phyloP scores from a whole-genome alignment of 345 rosid species.

The Gossypium australe region DNA sequence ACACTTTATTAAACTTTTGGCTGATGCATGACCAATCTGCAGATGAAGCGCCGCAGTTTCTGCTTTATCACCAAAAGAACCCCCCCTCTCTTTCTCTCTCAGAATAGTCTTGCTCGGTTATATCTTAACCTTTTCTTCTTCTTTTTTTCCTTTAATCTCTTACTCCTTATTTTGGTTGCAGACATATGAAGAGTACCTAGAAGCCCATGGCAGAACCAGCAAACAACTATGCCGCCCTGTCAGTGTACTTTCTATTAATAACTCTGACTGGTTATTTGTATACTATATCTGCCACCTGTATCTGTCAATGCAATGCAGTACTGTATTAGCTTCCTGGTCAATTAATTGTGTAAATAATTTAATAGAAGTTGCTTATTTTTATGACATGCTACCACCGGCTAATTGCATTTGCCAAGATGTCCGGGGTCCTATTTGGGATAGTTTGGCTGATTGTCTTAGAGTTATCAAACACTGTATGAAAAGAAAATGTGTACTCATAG shows the following conservation, averaged over 20 bases:
- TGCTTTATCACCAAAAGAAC: background rate
- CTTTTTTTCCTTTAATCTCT: background rate
- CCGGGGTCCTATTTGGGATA: background rate
- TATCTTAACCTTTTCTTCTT: background rate
- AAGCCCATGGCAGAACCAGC: slow-evolving; percentile 68
- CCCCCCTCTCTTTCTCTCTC: no score
- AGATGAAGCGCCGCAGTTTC: background rate
- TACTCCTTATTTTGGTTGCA: slow-evolving; percentile 37
- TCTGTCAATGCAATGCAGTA: background rate
- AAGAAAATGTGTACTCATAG: background rate
- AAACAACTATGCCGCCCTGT: slow-evolving; percentile 51
- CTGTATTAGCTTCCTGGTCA: background rate
- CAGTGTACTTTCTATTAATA: slow-evolving; percentile 35
- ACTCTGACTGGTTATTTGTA: slow-evolving; percentile 3
- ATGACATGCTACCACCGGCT: background rate
- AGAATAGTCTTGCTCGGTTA: background rate
- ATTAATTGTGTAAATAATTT: background rate
- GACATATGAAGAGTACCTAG: slow-evolving; percentile 96
- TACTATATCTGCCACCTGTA: background rate
- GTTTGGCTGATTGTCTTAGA: background rate
- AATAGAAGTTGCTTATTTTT: background rate
- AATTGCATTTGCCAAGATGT: background rate
- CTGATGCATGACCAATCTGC: background rate
- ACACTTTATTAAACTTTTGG: background rate
- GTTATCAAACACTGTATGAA: background rate